Percentiles rank a stretch among this genome's conserved stretches.
Conservation (phyloP, 2,329 filamentous ascomycete genomes). For the Hirsutella thompsonii region DNA sequence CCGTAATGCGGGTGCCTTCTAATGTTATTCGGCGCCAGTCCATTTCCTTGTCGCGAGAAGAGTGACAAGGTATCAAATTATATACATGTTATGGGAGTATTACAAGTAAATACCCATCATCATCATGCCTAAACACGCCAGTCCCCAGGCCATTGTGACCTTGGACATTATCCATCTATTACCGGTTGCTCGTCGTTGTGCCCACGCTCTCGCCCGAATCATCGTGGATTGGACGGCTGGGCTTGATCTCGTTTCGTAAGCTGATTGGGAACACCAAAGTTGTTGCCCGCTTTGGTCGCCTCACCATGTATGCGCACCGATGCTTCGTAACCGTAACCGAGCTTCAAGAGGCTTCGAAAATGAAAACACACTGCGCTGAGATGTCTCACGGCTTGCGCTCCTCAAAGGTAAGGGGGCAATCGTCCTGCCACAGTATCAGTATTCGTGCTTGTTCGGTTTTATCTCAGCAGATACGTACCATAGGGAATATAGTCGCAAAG, state of each 20-base stretch:
- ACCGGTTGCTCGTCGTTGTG: neutral
- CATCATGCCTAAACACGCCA: conserved; percentile 1
- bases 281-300: neutral
- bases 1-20: too few species aligned
- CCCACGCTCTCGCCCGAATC: neutral
- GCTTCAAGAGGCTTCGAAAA: neutral
- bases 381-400: conserved; percentile 24
- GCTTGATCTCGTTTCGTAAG: neutral
- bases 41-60: neutral
- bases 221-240: neutral
- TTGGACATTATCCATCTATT: conserved; percentile 3
- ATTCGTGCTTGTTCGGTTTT: too few species aligned
- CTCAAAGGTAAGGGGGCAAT: conserved; percentile 67
- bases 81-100: conserved; percentile 3
- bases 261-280: neutral
- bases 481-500: conserved; percentile 95
- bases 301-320: neutral
- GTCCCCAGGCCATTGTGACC: conserved; percentile 1
- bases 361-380: neutral
- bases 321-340: neutral
- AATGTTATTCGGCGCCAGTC: neutral
- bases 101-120: conserved; percentile 4
- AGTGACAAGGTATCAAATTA: neutral
- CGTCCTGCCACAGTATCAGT: conserved; percentile 42
- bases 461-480: too few species aligned